Evolutionary conservation across 148 eudicot species (phyloP).

Genomic region (Linanthus parryae): DNA sequence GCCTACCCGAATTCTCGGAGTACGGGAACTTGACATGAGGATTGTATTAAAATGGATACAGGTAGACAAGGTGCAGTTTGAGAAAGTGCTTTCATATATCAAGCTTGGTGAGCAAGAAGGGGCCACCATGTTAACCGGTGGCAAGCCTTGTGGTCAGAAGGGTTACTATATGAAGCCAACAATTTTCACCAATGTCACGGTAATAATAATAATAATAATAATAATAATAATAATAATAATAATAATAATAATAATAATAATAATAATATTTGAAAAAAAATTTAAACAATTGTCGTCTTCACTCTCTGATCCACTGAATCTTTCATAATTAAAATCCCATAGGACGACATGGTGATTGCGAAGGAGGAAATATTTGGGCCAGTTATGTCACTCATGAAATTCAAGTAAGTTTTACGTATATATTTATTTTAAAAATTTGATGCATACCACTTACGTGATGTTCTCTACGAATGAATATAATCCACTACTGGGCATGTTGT

Average conservation of each 20-base stretch:
- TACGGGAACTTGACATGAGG: no score
- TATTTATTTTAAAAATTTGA: neutral
- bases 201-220: constrained; percentile 14
- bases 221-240: no score
- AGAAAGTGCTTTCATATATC: constrained; percentile 55
- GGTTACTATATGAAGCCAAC: constrained; percentile 72
- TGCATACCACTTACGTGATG: no score
- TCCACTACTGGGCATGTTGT: neutral
- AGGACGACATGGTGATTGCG: constrained; percentile 83
- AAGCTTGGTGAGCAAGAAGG: constrained; percentile 61
- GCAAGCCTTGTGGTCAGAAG: constrained; percentile 39
- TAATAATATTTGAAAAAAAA: neutral
- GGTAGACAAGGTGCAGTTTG: constrained; percentile 55
- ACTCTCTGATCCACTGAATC: no score
- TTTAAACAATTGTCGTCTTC: neutral
- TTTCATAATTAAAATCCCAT: neutral
- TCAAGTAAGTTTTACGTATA: constrained; percentile 44
- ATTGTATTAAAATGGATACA: no score
- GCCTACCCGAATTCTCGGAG: no score
- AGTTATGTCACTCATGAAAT: constrained; percentile 71
- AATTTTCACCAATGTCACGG: constrained; percentile 59
- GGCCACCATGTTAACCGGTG: constrained; percentile 61
- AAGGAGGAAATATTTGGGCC: constrained; percentile 88
- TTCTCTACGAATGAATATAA: no score
- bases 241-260: no score